Evolutionary conservation across 2,329 filamentous ascomycete genomes (phyloP).

Genomic region (Ceratocystis alfenasii): DNA sequence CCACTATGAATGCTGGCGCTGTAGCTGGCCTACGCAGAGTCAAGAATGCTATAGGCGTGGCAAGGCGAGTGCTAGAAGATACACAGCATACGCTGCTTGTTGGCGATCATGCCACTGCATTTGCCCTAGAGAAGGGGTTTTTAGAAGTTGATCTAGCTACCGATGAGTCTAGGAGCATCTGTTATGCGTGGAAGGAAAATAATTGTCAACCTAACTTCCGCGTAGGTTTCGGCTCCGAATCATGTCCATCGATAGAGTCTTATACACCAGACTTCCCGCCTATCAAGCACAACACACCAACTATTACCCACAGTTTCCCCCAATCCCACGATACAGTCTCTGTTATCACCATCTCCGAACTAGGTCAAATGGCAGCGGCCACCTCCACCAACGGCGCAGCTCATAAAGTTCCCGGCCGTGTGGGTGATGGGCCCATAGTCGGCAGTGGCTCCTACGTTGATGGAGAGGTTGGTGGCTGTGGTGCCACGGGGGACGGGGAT

Average conservation of each 20-base stretch:
- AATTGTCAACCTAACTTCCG: conserved; percentile 42
- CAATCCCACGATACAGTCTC: conserved; percentile 43
- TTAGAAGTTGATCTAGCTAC: conserved; percentile 35
- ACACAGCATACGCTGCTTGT: conserved; percentile 42
- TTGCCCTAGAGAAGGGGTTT: conserved; percentile 43
- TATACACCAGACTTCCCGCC: conserved; percentile 31
- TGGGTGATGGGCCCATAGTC: conserved; percentile 44
- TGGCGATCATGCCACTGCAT: conserved; percentile 42
- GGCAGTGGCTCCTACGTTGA: conserved; percentile 46
- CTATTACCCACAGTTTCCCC: conserved; percentile 39
- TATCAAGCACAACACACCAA: conserved; percentile 36
- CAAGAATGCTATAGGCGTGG: conserved; percentile 38
- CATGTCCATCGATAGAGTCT: conserved; percentile 35
- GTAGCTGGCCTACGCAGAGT: conserved; percentile 41
- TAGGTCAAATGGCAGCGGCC: conserved; percentile 40
- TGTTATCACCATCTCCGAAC: conserved; percentile 36
- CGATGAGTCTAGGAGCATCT: conserved; percentile 31
- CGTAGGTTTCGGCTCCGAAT: conserved; percentile 36
- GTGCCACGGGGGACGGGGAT: conserved; percentile 46
- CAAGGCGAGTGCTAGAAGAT: conserved; percentile 39
- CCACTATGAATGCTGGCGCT: conserved; percentile 41
- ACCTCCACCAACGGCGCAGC: conserved; percentile 45
- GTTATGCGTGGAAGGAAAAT: conserved; percentile 34
- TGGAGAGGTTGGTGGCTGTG: conserved; percentile 41
- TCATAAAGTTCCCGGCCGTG: conserved; percentile 43